Evolutionary conservation across 2,329 filamentous ascomycete genomes (phyloP), one percentile per base, ranked within the genome.

Genomic region (Pleomassaria siparia): DNA sequence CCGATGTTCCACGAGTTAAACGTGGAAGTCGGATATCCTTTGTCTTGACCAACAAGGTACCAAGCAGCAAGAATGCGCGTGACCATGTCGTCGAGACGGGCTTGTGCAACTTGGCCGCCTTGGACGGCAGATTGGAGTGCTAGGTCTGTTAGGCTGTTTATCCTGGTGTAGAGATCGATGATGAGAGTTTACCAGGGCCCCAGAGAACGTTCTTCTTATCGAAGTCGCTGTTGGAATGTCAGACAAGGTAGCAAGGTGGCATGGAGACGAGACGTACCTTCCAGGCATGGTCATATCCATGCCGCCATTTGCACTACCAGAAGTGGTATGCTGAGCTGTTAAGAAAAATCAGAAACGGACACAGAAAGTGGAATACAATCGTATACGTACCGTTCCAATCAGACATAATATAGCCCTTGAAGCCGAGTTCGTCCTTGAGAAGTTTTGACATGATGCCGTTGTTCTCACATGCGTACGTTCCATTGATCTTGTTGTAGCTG

Each of bases 201-300:
- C 82, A 85, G 29, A 80, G 74, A 2, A 82, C 66, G 33, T 73
- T 77, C 25, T 71, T 71, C 66, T 24, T 51, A 1, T 60, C 48
- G 47, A 67, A 69, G 44, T 69, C 61, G 32, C 58, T 59, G 46
- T 13, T 6, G 16, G 12, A 5, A 43, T 39, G 29, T 45, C 29
- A 44, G 6, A 65, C 21, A 40, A 26, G 2, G 60, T 16, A 43
- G 30, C 4, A 22, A 8, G 24, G 18, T n/a, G 12, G 30, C 22
- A 40, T n/a, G 3, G 13, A 30, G 8, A 18, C 32, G 32, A 2
- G 7, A 30, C 47, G 40, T 45, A 54, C 21, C 64, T 69, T n/a
- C 72, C 71, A 0, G 83, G 83, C 83, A 86, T 86, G 72, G 80
- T 49, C 74, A 82, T 81, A 28, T 77, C 72, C 0, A 85, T 64